These are phyloP conservation scores for Oemleria cerasiformis DNA, from an alignment of 306 rosid genomes.

Conservation along the genomic window DNA sequence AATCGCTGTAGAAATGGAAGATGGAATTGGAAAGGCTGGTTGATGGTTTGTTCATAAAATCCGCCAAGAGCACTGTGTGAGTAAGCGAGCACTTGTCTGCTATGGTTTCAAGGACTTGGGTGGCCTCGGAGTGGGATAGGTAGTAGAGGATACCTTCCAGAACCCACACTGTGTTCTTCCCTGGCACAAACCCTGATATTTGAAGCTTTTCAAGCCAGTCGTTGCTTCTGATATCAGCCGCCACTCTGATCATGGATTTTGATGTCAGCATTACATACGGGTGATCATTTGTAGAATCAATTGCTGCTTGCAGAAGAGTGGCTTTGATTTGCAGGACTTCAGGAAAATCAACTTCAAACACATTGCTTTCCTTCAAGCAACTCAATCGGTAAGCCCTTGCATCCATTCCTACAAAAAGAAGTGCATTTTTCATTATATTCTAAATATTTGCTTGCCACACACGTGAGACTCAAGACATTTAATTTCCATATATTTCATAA, in stretches of 20 bases:
- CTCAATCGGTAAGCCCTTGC: conserved; percentile 89
- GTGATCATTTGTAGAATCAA: conserved; percentile 51
- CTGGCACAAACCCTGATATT: conserved; percentile 71
- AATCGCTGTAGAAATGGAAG: conserved; percentile 91
- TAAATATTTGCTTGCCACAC: neutral
- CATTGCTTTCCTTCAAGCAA: conserved; percentile 80
- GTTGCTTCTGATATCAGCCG: conserved; percentile 72
- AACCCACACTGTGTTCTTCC: conserved; percentile 87
- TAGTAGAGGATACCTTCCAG: conserved; percentile 90
- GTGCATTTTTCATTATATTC: conserved; percentile 23
- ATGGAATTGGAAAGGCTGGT: conserved; percentile 67
- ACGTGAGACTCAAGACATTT: neutral
- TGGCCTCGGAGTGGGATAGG: conserved; percentile 69
- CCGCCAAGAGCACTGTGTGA: conserved; percentile 76
- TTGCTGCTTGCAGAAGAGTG: conserved; percentile 69
- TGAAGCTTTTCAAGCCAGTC: conserved; percentile 88
- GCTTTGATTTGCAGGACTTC: conserved; percentile 67
- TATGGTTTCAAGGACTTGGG: conserved; percentile 68
- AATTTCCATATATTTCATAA: neutral
- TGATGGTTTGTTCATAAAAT: conserved; percentile 92
- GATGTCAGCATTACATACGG: conserved; percentile 42
- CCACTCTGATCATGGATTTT: conserved; percentile 76
- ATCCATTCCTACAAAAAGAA: conserved; percentile 77
- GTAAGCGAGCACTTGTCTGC: conserved; percentile 70
- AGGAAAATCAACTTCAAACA: conserved; percentile 86